phyloP scores from a whole-genome alignment of 2,329 filamentous ascomycete species.

The Colletotrichum australisinense region DNA sequence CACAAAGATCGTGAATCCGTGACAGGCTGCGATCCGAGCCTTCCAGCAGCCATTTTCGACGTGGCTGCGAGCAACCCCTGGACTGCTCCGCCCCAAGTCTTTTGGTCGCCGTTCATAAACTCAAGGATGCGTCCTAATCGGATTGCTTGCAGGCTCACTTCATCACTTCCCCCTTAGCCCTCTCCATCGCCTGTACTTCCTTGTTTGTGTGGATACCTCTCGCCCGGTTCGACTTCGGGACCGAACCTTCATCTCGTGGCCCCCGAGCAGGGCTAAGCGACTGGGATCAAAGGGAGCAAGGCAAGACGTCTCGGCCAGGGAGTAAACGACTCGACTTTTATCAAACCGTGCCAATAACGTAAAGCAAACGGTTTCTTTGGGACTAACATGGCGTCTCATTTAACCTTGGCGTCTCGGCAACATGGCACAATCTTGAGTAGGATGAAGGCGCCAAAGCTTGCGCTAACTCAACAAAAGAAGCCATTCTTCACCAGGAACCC shows the following conservation, averaged over 20 bases:
- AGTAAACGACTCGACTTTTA: background rate
- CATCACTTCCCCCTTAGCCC: background rate
- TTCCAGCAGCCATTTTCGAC: background rate
- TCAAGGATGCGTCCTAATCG: background rate
- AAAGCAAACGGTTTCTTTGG: background rate
- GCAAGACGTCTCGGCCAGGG: background rate
- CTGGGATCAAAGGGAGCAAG: background rate
- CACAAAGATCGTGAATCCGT: background rate
- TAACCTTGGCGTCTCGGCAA: background rate
- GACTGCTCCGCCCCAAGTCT: background rate
- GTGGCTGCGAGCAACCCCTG: background rate
- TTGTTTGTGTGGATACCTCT: background rate
- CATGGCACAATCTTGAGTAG: background rate
- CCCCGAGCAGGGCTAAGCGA: background rate
- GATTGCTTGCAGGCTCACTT: background rate
- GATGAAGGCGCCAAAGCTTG: background rate
- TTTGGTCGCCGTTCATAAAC: background rate
- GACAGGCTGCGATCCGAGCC: constrained; percentile 3
- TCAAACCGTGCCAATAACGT: background rate
- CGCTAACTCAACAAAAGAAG: background rate
- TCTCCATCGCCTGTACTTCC: background rate
- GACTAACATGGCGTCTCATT: background rate
- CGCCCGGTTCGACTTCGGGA: background rate
- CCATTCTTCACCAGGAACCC: constrained; percentile 10
- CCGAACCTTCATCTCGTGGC: background rate